Percentiles rank a stretch among this genome's conserved stretches.
phyloP scores from a whole-genome alignment of 225 moss, liverwort and hornwort species.

The Pseudoscleropodium purum region DNA sequence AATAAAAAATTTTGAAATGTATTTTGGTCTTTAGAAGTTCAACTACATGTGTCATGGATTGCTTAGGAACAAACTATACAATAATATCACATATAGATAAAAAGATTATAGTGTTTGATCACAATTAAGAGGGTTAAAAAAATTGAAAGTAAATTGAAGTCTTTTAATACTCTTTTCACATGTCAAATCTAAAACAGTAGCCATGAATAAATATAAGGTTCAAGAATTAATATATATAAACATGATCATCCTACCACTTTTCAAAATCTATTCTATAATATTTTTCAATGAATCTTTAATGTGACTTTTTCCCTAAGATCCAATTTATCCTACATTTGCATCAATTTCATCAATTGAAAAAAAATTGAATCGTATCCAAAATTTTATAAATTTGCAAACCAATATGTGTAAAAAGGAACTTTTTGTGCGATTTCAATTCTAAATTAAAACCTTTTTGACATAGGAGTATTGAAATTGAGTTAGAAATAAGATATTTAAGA shows the following conservation, averaged over 20 bases:
- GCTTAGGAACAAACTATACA: not conserved
- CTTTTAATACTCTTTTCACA: not conserved
- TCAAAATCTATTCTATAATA: not conserved
- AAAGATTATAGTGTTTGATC: not conserved
- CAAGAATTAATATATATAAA: not conserved
- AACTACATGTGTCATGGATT: not conserved
- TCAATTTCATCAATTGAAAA: rapidly evolving
- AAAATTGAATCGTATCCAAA: not conserved
- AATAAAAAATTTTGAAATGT: not conserved
- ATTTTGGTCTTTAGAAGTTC: rapidly evolving
- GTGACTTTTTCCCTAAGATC: not conserved
- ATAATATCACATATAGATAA: not conserved
- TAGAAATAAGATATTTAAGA: not conserved
- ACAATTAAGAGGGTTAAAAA: not conserved
- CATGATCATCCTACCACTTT: not conserved
- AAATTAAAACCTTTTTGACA: not conserved
- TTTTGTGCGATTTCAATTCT: not conserved
- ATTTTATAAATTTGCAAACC: not conserved
- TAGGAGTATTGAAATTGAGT: rapidly evolving
- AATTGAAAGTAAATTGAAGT: not conserved
- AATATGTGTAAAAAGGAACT: not conserved
- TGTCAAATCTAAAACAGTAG: not conserved
- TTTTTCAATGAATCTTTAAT: not conserved
- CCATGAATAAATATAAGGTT: not conserved
- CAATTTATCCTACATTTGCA: not conserved